These are phyloP conservation scores for Candida golubevii DNA, from an alignment of 805 yeast species.

Conservation along the genomic window DNA sequence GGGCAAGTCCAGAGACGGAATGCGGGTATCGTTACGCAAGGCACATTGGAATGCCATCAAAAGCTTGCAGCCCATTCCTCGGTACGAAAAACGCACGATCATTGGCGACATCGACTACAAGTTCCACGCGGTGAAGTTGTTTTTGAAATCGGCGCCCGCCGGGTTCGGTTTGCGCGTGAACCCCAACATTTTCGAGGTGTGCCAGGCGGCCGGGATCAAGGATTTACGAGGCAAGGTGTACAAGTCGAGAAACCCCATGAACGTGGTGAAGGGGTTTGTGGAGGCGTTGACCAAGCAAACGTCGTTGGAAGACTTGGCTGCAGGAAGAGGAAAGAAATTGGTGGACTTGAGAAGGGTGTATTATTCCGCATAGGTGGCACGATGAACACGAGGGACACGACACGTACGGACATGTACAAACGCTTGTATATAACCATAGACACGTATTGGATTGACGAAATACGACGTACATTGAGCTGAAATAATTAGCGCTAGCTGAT, in stretches of 20 bases:
- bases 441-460: too few relatives aligned
- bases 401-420: too few relatives aligned
- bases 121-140: constrained; percentile 80
- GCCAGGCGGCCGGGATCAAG: constrained; percentile 90
- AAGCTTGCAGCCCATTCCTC: constrained; percentile 73
- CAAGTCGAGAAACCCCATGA: constrained; percentile 91
- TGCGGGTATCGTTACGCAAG: constrained; percentile 68
- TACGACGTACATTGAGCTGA: too few relatives aligned
- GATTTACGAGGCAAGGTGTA: constrained; percentile 90
- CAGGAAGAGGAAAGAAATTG: constrained; percentile 89
- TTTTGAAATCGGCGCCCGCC: constrained; percentile 81
- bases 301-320: constrained; percentile 81
- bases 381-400: too few relatives aligned
- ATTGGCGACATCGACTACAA: constrained; percentile 78
- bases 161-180: constrained; percentile 93
- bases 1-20: constrained; percentile 80
- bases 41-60: constrained; percentile 95
- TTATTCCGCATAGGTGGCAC: constrained; percentile 49
- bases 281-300: constrained; percentile 81
- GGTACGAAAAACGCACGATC: constrained; percentile 89
- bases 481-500: too few relatives aligned
- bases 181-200: constrained; percentile 83
- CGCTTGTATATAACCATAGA: too few relatives aligned
- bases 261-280: constrained; percentile 83
- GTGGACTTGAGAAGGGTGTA: constrained; percentile 89